These are phyloP conservation scores for Blastocystis sp. DNA, from an alignment of 352 stramenopile species.

Conservation along the genomic window DNA sequence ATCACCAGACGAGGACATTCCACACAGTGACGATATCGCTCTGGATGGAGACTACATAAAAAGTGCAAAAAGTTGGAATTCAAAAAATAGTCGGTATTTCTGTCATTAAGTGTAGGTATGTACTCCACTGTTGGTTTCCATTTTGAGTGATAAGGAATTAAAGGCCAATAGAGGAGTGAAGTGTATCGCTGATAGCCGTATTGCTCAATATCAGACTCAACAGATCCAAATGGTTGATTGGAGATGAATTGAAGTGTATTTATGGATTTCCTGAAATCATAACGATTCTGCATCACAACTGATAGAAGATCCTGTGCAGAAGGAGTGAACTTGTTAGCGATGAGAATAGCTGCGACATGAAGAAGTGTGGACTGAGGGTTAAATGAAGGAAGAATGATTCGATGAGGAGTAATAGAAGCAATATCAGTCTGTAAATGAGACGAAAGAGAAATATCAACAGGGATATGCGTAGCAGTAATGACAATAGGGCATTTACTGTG, in stretches of 20 bases:
- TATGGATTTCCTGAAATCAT: slow-evolving; percentile 28
- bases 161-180: neutral
- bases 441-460: neutral
- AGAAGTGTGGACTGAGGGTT: neutral
- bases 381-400: neutral
- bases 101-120: neutral
- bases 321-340: neutral
- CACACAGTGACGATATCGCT: neutral
- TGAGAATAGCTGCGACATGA: neutral
- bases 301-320: neutral
- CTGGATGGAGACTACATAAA: neutral
- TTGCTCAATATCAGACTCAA: neutral
- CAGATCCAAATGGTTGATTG: neutral
- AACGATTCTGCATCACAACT: slow-evolving; percentile 13
- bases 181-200: neutral
- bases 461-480: neutral
- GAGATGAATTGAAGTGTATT: slow-evolving; percentile 20
- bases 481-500: slow-evolving; percentile 13
- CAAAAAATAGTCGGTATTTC: slow-evolving; percentile 12
- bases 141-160: neutral
- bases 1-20: neutral
- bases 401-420: neutral
- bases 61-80: slow-evolving; percentile 40
- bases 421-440: neutral
- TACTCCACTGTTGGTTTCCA: neutral